Percentiles rank a stretch among this genome's conserved stretches.
phyloP scores from a whole-genome alignment of 2,329 filamentous ascomycete species.

The Sporothrix dimorphospora region DNA sequence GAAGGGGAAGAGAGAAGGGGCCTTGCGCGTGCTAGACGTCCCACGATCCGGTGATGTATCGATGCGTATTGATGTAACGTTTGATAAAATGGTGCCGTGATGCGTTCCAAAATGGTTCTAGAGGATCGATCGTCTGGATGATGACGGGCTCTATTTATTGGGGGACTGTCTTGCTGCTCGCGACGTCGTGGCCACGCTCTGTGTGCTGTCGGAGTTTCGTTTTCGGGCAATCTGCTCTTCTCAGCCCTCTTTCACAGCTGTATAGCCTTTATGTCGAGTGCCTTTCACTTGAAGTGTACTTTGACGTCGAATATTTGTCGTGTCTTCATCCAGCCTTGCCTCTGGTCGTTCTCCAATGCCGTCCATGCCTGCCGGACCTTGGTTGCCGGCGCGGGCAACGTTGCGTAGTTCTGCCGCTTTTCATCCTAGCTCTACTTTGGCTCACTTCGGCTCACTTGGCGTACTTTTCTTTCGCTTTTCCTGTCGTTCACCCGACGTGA shows the following conservation, averaged over 20 bases:
- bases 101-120: not conserved
- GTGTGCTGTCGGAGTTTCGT: conserved; percentile 3
- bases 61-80: not conserved
- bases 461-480: not conserved
- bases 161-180: not conserved
- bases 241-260: not conserved
- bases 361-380: not conserved
- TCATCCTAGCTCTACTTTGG: not conserved
- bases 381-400: not conserved
- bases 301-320: too few relatives aligned
- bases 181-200: not conserved
- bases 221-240: not conserved
- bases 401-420: not conserved
- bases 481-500: not conserved
- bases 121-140: not conserved
- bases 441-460: too few relatives aligned
- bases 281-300: too few relatives aligned
- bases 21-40: not conserved
- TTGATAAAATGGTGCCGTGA: not conserved
- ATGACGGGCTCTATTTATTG: not conserved
- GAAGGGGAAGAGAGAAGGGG: not conserved
- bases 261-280: too few relatives aligned
- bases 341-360: too few relatives aligned
- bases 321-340: too few relatives aligned
- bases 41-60: not conserved